Evolutionary conservation across 2,329 filamentous ascomycete species (phyloP).

Genomic region (Arthroderma sp.): DNA sequence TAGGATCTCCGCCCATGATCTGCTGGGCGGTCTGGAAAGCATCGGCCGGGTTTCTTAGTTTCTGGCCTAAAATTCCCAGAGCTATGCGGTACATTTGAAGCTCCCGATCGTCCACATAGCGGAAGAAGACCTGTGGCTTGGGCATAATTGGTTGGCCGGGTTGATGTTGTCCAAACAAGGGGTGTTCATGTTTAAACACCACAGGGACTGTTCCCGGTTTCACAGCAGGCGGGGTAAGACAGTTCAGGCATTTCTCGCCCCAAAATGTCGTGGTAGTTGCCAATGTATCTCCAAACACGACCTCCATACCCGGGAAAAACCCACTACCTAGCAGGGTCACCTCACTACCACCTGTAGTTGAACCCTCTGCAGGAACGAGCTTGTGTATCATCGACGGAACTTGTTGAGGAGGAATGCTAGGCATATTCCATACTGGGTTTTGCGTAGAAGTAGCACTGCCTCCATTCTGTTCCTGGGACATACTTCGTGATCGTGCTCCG

Average conservation of each 20-base stretch:
- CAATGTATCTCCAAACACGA: constrained; percentile 64
- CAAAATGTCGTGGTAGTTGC: constrained; percentile 66
- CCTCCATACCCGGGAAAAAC: constrained; percentile 66
- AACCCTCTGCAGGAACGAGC: constrained; percentile 69
- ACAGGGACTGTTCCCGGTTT: constrained; percentile 57
- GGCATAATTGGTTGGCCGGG: constrained; percentile 30
- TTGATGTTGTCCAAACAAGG: constrained; percentile 35
- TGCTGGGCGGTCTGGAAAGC: constrained; percentile 36
- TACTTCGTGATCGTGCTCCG: constrained; percentile 20
- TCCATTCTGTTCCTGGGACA: constrained; percentile 24
- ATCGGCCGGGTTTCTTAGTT: constrained; percentile 33
- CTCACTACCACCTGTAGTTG: constrained; percentile 71
- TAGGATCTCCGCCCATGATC: constrained; percentile 32
- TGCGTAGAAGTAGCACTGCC: constrained; percentile 31
- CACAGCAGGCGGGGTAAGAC: constrained; percentile 58
- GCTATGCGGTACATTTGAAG: constrained; percentile 34
- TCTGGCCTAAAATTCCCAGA: constrained; percentile 34
- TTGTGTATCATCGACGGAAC: constrained; percentile 59
- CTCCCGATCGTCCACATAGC: constrained; percentile 46
- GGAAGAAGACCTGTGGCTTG: constrained; percentile 47
- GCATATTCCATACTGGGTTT: constrained; percentile 39
- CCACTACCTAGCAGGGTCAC: constrained; percentile 71
- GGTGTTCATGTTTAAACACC: constrained; percentile 47
- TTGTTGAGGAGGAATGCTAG: constrained; percentile 39
- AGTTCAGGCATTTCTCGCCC: constrained; percentile 68